Evolutionary conservation across 495 filamentous ascomycete species (phyloP).

Genomic region (Penicillium turbatum): DNA sequence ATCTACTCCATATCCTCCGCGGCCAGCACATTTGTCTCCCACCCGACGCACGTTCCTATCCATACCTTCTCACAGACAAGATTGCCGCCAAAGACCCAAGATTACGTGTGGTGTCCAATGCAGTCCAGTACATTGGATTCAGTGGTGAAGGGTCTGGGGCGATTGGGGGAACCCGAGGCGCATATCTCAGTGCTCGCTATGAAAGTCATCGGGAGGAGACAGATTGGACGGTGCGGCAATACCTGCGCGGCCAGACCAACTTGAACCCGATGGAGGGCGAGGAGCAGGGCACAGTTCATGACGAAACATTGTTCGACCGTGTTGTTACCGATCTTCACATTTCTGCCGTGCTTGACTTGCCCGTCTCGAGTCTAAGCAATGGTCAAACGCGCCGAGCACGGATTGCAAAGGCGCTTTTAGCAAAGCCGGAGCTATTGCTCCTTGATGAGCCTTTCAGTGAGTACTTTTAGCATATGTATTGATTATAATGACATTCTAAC

Average conservation of each 20-base stretch:
- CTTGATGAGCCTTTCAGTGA: constrained; percentile 90
- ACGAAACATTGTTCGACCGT: constrained; percentile 46
- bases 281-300: constrained; percentile 40
- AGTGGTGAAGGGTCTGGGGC: constrained; percentile 52
- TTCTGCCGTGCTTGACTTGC: constrained; percentile 62
- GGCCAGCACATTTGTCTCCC: constrained; percentile 71
- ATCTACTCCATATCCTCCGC: constrained; percentile 68
- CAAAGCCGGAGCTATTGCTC: constrained; percentile 72
- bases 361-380: constrained; percentile 85
- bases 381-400: constrained; percentile 83
- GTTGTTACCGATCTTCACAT: constrained; percentile 67
- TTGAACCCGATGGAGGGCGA: constrained; percentile 63
- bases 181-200: constrained; percentile 89
- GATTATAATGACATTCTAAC: neutral
- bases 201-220: constrained; percentile 81
- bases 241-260: constrained; percentile 69
- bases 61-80: constrained; percentile 63
- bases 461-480: constrained; percentile 12
- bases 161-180: constrained; percentile 57
- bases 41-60: constrained; percentile 66
- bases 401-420: constrained; percentile 80
- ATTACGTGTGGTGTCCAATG: constrained; percentile 53
- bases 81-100: constrained; percentile 51
- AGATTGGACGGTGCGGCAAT: constrained; percentile 79
- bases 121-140: constrained; percentile 84